These are phyloP conservation scores for Mrakia frigida DNA, from an alignment of 768 basidiomycete species.

Conservation along the genomic window DNA sequence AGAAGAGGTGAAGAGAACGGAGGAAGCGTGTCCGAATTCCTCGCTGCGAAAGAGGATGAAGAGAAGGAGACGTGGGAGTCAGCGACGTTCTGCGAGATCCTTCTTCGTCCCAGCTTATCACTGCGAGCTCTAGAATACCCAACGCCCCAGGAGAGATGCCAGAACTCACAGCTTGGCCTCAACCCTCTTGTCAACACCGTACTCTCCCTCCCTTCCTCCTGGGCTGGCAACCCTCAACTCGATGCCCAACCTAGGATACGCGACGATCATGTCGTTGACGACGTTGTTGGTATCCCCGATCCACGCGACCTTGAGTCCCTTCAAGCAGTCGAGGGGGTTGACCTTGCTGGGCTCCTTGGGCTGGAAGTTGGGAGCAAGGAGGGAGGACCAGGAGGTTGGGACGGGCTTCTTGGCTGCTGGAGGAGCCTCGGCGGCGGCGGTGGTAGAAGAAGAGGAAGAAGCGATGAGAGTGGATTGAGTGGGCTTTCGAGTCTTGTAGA, in stretches of 20 bases:
- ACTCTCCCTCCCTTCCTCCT: constrained; percentile 41
- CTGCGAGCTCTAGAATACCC: constrained; percentile 49
- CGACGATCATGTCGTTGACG: constrained; percentile 93
- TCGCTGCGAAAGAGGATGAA: constrained; percentile 30
- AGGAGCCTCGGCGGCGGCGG: constrained; percentile 3
- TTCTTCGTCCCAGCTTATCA: constrained; percentile 40
- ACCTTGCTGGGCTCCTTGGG: constrained; percentile 17
- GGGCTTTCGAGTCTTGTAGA: constrained; percentile 36
- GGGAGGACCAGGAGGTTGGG: constrained; percentile 19
- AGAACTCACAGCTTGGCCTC: constrained; percentile 67
- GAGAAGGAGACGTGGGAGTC: neutral
- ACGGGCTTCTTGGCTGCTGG: constrained; percentile 5
- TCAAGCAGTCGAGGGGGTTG: constrained; percentile 53
- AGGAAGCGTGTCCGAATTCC: constrained; percentile 38
- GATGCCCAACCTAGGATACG: constrained; percentile 86
- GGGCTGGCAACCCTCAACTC: constrained; percentile 79
- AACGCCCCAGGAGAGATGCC: neutral
- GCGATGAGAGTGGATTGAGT: constrained; percentile 36
- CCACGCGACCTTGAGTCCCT: constrained; percentile 82
- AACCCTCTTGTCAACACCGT: constrained; percentile 53
- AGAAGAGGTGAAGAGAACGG: constrained; percentile 43
- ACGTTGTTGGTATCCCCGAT: constrained; percentile 94
- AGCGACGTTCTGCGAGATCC: neutral
- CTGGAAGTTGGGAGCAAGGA: constrained; percentile 20
- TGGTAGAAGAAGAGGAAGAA: constrained; percentile 32